A percentile compares a stretch with the other conserved stretches of the same genome.
These are phyloP conservation scores for Besnoitia besnoiti DNA, from an alignment of 169 alveolate species.

Conservation along the genomic window DNA sequence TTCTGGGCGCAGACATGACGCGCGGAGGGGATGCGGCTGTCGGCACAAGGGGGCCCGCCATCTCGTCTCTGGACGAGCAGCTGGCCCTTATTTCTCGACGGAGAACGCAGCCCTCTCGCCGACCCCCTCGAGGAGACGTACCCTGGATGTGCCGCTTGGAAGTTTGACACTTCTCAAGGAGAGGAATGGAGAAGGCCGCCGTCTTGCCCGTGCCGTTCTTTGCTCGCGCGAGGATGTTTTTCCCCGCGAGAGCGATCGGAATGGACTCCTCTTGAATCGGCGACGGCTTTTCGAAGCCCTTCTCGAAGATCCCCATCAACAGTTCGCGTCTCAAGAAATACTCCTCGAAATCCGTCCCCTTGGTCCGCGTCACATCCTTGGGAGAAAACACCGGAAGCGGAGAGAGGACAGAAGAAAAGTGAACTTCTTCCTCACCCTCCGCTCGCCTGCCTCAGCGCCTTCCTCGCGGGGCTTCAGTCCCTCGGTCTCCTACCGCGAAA, in stretches of 20 bases:
- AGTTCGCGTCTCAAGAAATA: constrained; percentile 93
- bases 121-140: too few species aligned
- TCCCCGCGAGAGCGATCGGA: constrained; percentile 97
- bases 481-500: background rate
- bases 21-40: too few species aligned
- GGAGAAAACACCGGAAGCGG: background rate
- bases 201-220: constrained; percentile 99
- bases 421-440: background rate
- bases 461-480: background rate
- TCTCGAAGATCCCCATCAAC: constrained; percentile 97
- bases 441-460: background rate
- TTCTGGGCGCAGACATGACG: too few species aligned
- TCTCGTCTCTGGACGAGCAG: background rate
- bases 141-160: constrained; percentile 70
- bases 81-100: too few species aligned
- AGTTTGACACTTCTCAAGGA: constrained; percentile 91
- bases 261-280: constrained; percentile 99
- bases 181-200: constrained; percentile 98
- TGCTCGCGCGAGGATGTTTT: constrained; percentile 97
- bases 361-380: constrained; percentile 96
- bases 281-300: constrained; percentile 98
- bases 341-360: constrained; percentile 98
- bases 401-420: background rate
- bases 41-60: too few species aligned
- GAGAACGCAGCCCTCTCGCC: too few species aligned